phyloP scores from a whole-genome alignment of 352 stramenopile species.

The Globisporangium emineosum region DNA sequence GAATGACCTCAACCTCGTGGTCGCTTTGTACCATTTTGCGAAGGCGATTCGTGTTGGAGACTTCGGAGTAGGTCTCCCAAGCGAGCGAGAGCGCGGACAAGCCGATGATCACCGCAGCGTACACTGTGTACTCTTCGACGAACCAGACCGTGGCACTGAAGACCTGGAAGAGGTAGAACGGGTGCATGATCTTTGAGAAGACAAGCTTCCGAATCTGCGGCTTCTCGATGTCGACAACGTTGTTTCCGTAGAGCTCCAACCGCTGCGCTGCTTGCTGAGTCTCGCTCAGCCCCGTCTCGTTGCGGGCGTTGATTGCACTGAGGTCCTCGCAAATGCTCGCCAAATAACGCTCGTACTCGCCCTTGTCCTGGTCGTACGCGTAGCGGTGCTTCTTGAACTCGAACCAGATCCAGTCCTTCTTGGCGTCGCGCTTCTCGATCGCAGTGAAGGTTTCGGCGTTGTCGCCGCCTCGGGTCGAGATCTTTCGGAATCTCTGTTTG shows the following conservation, averaged over 20 bases:
- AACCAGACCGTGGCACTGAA: slow-evolving; percentile 65
- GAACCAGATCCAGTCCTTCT: slow-evolving; percentile 48
- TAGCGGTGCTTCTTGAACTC: slow-evolving; percentile 73
- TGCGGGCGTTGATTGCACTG: neutral
- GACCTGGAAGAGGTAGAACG: slow-evolving; percentile 79
- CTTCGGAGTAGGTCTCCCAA: slow-evolving; percentile 65
- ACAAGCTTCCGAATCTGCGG: slow-evolving; percentile 34
- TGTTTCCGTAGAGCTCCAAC: slow-evolving; percentile 36
- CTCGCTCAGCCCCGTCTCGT: slow-evolving; percentile 2
- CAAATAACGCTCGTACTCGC: slow-evolving; percentile 50
- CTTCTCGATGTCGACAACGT: slow-evolving; percentile 40
- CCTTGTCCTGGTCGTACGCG: slow-evolving; percentile 43
- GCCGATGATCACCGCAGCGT: slow-evolving; percentile 54
- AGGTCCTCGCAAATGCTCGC: slow-evolving; percentile 29
- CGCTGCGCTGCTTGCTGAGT: slow-evolving; percentile 25
- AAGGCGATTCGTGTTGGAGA: slow-evolving; percentile 61
- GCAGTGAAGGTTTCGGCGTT: neutral
- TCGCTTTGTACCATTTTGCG: slow-evolving; percentile 47
- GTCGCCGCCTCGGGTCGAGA: neutral
- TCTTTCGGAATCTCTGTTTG: neutral
- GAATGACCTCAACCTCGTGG: slow-evolving; percentile 30
- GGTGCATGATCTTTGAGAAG: slow-evolving; percentile 64
- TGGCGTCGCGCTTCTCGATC: slow-evolving; percentile 18
- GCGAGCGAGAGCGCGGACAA: slow-evolving; percentile 57
- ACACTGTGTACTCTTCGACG: slow-evolving; percentile 54